Evolutionary conservation across 208 protist genomes (phyloP), one percentile per base, ranked within the genome.

Genomic region (Leishmania tropica): DNA sequence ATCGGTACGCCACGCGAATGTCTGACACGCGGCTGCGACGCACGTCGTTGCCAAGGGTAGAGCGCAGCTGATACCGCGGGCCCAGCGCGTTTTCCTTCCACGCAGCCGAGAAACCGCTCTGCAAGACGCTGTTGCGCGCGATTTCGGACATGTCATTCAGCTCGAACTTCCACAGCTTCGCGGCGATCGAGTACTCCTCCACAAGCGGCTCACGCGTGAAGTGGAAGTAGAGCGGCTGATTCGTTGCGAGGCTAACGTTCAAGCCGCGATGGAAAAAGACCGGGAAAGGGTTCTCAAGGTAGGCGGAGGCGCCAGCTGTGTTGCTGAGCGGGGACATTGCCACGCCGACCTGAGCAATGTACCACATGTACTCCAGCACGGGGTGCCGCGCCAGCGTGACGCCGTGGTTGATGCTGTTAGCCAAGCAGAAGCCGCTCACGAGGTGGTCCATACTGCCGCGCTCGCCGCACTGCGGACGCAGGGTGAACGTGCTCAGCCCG

Each of bases 281-380:
- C 7, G 95, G 96, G 84, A 99, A 99, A 10, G 99, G 99, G 84
- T 99, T 99, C 70, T 98, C 93, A 47, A 99, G 80, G 81, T 99
- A 99, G 21, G 95, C 90, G 1, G 99, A 94, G 85, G 99, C 99
- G 28, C 98, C 92, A 31, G 95, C 92, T 78, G 99, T 99, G 89
- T 99, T 99, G 92, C 96, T 99, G n/a, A 99, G 89, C 35, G 99
- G 99, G 65, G 98, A 99, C 93, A 99, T 97, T 47, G 99, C 94
- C 19, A 99, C 89, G 64, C 98, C 98, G 54, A 99, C 89, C 88
- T 99, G 99, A 0, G 92, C 93, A 15, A 99, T 89, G 88, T 99
- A 99, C 89, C 98, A 97, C 72, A 99, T 93, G 90, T 99, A 99
- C 94, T 99, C 95, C 47, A 99, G 86, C 37, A 97, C 96, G 0